Base-by-base conservation (phyloP, 805 yeast species). In the Lipomyces chichibuensis region DNA sequence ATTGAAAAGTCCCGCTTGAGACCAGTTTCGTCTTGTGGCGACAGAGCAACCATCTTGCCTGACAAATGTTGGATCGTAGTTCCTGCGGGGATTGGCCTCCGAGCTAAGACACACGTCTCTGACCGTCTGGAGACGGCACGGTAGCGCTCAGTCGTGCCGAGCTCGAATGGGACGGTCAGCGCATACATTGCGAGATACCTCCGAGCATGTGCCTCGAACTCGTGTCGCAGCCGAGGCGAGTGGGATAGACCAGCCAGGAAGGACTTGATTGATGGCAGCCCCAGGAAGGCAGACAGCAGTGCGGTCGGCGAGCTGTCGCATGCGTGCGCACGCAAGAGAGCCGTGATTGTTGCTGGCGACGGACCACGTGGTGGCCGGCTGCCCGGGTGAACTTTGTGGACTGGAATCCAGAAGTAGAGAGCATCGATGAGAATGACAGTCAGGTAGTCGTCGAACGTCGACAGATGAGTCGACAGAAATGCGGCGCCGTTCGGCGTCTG, bases 111-210 rank as follows among this genome's bases (percentile, higher is more conserved):
- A 63, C 83, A 79, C 0, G 83, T 78, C 64, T 80, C 82, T n/a
- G 69, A 65, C 9, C 70, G 65, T n/a, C 66, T 62, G 17, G 77
- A 74, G n/a, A 73, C 71, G 11, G 71, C 46, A 35, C 71, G 67
- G 67, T 81, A 83, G 6, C 85, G 73, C 59, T 80, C 83, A 6
- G 84, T 82, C 2, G 82, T 78, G 62, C 79, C 76, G 20, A 83
- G 69, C 58, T 80, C 83, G 71, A 81, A 83, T 8, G 80, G 81
- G 61, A 82, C 79, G 13, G 78, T 78, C 5, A 77, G 77, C 0
- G 66, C 62, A 66, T 76, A 83, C 25, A 81, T 67, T 39, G 73
- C 73, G 27, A 82, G 62, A 65, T 83, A 83, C 46, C 80, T 74
- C 37, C 70, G 70, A 0, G 78, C 72, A 60, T 83, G 84, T 39